A percentile compares a stretch with the other conserved stretches of the same genome.
Conservation (phyloP, 2,329 filamentous ascomycete species). For the Colletotrichum truncatum region DNA sequence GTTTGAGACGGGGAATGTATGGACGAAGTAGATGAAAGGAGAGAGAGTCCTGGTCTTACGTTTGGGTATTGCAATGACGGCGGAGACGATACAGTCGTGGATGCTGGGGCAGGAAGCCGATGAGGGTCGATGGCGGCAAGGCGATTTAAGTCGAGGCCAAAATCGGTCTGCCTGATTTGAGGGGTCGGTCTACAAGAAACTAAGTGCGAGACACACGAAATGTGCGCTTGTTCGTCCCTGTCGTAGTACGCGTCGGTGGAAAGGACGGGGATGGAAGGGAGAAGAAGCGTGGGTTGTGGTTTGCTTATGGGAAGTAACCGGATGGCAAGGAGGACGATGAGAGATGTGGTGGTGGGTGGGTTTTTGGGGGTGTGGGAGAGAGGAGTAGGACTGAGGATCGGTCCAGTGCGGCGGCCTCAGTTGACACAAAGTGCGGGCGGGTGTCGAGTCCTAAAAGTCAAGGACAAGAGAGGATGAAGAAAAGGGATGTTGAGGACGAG, state of each 20-base stretch:
- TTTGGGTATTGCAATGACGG: background rate
- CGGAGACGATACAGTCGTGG: background rate
- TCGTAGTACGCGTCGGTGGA: slow-evolving; percentile 25
- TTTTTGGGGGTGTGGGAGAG: background rate
- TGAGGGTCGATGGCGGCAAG: slow-evolving; percentile 6
- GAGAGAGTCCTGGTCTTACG: slow-evolving; percentile 21
- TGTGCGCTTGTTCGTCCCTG: slow-evolving; percentile 10
- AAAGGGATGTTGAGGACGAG: slow-evolving; percentile 28
- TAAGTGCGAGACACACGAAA: background rate
- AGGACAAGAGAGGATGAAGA: background rate
- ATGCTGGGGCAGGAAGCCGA: background rate
- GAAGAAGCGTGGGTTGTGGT: background rate
- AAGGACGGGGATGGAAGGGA: slow-evolving; percentile 16
- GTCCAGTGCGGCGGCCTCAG: slow-evolving; percentile 25
- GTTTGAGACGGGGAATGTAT: slow-evolving; percentile 17
- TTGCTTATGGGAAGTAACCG: background rate
- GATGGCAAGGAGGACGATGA: slow-evolving; percentile 3
- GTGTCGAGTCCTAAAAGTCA: slow-evolving; percentile 21
- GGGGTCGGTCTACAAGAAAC: background rate
- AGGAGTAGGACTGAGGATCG: background rate
- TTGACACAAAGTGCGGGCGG: slow-evolving; percentile 8
- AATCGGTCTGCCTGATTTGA: slow-evolving; percentile 28
- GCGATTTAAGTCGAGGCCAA: slow-evolving; percentile 28
- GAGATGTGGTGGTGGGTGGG: background rate
- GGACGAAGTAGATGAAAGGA: slow-evolving; percentile 8